Percentiles rank a stretch among this genome's conserved stretches.
phyloP scores from a whole-genome alignment of 75 land plant genomes.

The Chamaecyparis obtusa region DNA sequence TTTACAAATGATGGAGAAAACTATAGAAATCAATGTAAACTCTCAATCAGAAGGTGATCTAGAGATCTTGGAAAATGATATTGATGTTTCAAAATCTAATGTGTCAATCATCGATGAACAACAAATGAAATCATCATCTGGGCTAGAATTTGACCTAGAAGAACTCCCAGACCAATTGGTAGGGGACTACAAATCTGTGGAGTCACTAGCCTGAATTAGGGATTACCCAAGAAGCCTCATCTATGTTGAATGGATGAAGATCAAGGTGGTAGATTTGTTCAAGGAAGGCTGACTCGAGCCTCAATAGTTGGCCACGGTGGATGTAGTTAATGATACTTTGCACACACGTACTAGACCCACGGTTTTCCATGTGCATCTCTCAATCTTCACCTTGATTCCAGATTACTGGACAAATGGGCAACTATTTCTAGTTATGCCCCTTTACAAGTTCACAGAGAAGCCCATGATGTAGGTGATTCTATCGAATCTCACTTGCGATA shows the following conservation, averaged over 20 bases:
- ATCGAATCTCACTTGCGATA: conserved; percentile 92
- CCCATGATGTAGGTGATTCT: conserved; percentile 59
- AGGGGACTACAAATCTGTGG: conserved; percentile 30
- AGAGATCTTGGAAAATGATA: too few species aligned
- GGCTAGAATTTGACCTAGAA: conserved; percentile 16
- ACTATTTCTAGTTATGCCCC: conserved; percentile 87
- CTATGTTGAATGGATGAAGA: conserved; percentile 48
- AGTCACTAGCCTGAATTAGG: conserved; percentile 25
- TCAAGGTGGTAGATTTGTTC: conserved; percentile 48
- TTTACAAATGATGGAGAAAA: too few species aligned
- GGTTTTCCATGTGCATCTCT: conserved; percentile 59
- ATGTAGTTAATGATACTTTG: conserved; percentile 43
- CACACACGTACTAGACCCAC: conserved; percentile 1
- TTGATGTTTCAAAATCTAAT: too few species aligned
- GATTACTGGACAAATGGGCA: conserved; percentile 83
- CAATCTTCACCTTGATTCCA: conserved; percentile 83
- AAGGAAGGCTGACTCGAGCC: conserved; percentile 57
- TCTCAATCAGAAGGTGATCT: too few species aligned
- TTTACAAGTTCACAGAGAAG: conserved; percentile 69
- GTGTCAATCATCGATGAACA: too few species aligned
- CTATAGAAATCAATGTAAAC: too few species aligned
- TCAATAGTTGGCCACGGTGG: conserved; percentile 59
- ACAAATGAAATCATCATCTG: too few species aligned
- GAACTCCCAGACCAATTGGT: conserved; percentile 35
- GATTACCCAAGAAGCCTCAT: conserved; percentile 33